Conservation (phyloP, 768 basidiomycete species). For the Tricholoma furcatifolium region DNA sequence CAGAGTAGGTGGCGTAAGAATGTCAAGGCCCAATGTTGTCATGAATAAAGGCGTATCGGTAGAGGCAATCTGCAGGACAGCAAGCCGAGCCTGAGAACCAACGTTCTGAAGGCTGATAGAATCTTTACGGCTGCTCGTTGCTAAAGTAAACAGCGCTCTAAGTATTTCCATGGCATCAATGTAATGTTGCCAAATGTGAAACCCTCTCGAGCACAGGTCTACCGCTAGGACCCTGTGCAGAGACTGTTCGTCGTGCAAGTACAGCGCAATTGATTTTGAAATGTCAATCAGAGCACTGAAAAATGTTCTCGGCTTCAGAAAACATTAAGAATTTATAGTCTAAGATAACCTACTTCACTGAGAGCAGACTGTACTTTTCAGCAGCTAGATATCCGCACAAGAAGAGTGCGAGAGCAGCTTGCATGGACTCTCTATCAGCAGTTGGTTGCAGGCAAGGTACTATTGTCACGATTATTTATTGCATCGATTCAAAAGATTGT, state of each 20-base stretch:
- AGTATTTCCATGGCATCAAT: slow-evolving; percentile 88
- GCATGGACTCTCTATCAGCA: slow-evolving; percentile 54
- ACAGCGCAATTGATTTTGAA: slow-evolving; percentile 77
- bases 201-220: slow-evolving; percentile 89
- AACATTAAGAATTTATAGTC: neutral
- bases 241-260: slow-evolving; percentile 72
- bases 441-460: slow-evolving; percentile 64
- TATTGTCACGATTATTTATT: slow-evolving; percentile 52
- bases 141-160: slow-evolving; percentile 77
- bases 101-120: slow-evolving; percentile 64
- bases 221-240: slow-evolving; percentile 73
- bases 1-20: slow-evolving; percentile 70
- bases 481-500: neutral
- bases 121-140: slow-evolving; percentile 74
- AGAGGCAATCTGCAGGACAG: slow-evolving; percentile 82
- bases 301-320: slow-evolving; percentile 1
- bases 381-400: slow-evolving; percentile 82
- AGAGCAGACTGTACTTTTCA: slow-evolving; percentile 75
- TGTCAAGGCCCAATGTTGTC: slow-evolving; percentile 89
- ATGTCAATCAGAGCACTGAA: slow-evolving; percentile 77
- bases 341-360: slow-evolving; percentile 52
- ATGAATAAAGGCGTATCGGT: slow-evolving; percentile 88
- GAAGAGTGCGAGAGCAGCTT: slow-evolving; percentile 70
- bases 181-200: slow-evolving; percentile 93
- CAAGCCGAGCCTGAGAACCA: slow-evolving; percentile 75